Evolutionary conservation across 2,329 filamentous ascomycete genomes (phyloP), one percentile per base, ranked within the genome.

Genomic region (Sarocladiaceae sp.): DNA sequence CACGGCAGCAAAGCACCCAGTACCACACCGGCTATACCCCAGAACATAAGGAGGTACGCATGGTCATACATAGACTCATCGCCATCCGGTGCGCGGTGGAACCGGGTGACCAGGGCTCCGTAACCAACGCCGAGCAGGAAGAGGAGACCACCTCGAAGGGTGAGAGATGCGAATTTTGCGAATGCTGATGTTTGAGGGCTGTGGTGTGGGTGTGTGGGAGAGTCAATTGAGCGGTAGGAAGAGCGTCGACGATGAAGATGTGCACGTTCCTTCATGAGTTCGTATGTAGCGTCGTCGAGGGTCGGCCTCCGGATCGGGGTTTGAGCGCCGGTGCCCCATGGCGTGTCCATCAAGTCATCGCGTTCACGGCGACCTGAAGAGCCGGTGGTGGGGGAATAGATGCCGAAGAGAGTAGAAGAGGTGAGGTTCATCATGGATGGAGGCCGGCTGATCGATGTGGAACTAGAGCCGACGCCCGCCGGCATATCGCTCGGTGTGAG

Each of bases 381-480:
- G 34, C 76, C 69, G 47, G 76, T 76, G 1, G 78, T 78, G 6
- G 80, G 81, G 10, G 82, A 82, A 69, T 95, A 98, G 56, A 98
- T 98, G 45, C 93, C 91, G 53, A 85, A 86, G 4, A 98, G 76
- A 0, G 93, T 95, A 2, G 88, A 90, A 9, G 86, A 83, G 3
- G 88, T 95, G 48, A 98, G 74, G 60, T 96, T 95, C 58, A 89
- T 70, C 46, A 88, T 78, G 9, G 88, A 95, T 51, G 84, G 80
- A 19, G 83, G 85, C 47, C 87, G 80, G 58, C 77, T 83, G 51
- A 80, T 70, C 4, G 37, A 41, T 5, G 37, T n/a, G n/a, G n/a
- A n/a, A n/a, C n/a, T n/a, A n/a, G n/a, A 16, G 21, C 34, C 26
- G 21, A 12, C 16, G 5, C 6, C 34, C 6, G 39, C 29, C 12